These are phyloP conservation scores for Yarrowia porcina DNA, from an alignment of 805 yeast species.

Conservation along the genomic window DNA sequence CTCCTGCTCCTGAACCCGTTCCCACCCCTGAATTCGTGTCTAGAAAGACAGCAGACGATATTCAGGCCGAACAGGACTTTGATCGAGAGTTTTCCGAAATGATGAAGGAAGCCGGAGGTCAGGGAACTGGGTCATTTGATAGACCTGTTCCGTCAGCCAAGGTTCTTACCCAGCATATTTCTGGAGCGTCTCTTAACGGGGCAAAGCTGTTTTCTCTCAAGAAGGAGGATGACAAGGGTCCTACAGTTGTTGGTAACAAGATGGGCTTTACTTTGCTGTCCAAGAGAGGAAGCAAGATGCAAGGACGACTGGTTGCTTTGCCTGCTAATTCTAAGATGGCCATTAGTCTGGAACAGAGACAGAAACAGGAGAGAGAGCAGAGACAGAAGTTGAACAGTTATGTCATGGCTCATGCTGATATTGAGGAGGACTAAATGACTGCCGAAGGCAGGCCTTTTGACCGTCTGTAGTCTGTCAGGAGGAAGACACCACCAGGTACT, in stretches of 20 bases:
- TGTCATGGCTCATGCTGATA: constrained; percentile 28
- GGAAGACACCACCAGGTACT: no score
- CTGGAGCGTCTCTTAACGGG: constrained; percentile 16
- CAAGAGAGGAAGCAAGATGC: constrained; percentile 49
- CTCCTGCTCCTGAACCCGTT: neutral
- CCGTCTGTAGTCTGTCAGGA: no score
- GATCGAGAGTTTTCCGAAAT: constrained; percentile 56
- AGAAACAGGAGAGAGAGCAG: constrained; percentile 50
- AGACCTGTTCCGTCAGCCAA: constrained; percentile 34
- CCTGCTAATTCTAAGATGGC: constrained; percentile 58
- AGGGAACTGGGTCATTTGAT: constrained; percentile 31
- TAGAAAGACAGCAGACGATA: constrained; percentile 40
- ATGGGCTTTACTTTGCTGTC: constrained; percentile 55
- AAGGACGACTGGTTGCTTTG: constrained; percentile 46
- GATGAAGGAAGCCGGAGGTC: constrained; percentile 46
- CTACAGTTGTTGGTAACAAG: constrained; percentile 28
- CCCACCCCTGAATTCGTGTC: neutral
- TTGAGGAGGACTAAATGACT: neutral
- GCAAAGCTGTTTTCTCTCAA: constrained; percentile 16
- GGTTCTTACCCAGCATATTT: neutral
- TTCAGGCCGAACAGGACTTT: constrained; percentile 49
- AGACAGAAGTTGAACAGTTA: constrained; percentile 46
- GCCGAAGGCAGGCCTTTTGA: no score
- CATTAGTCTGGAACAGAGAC: constrained; percentile 50
- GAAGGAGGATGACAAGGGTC: neutral